Base-by-base conservation (phyloP, 2,329 filamentous ascomycete genomes). In the Coniochaeta sp. region DNA sequence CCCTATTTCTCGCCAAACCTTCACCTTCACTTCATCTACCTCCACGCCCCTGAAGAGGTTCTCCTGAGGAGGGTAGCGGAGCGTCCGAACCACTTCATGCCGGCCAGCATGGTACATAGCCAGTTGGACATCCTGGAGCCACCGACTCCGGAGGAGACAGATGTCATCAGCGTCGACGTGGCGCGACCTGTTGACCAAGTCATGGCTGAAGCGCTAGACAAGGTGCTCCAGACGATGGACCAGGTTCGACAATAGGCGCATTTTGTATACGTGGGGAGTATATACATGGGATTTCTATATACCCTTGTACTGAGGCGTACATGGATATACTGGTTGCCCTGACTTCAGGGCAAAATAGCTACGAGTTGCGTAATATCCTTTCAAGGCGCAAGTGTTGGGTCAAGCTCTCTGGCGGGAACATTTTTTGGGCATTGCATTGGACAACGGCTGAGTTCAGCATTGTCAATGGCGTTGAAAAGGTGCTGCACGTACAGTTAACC, bases 21-120 rank as follows among this genome's bases (percentile, higher is more conserved):
- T n/a, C 79, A 84, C 63, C 85, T 98, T 58, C 93, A 97, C 76
- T 98, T 99, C 72, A 87, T 99, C 67, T 99, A 93, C 76, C 87
- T 99, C 43, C 83, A 88, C 65, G 91, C 93, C 0, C 79, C 85
- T 50, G 89, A 96, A 73, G 83, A 87, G 61, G 81, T 90, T 11
- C 82, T 98, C 33, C 78, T 96, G 61, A 77, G 88, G 67, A 85
- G 95, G 9, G 93, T 98, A 9, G 80, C 81, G 36, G 79, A 82
- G 43, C 85, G 95, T 66, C 77, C 93, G 75, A 87, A 87, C 58
- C 95, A 99, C 73, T 99, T 95, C 76, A 97, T 99, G 93, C 93
- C 95, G 68, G 89, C 91, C 67, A 85, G 86, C 68, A 98, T 99
- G 93, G 93, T 99, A 9, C 87, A 89, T 69, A 96, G 91, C 75